Percentiles rank a stretch among this genome's conserved stretches.
These are phyloP conservation scores for Vinca minor DNA, from an alignment of 257 asterid species.

Conservation along the genomic window DNA sequence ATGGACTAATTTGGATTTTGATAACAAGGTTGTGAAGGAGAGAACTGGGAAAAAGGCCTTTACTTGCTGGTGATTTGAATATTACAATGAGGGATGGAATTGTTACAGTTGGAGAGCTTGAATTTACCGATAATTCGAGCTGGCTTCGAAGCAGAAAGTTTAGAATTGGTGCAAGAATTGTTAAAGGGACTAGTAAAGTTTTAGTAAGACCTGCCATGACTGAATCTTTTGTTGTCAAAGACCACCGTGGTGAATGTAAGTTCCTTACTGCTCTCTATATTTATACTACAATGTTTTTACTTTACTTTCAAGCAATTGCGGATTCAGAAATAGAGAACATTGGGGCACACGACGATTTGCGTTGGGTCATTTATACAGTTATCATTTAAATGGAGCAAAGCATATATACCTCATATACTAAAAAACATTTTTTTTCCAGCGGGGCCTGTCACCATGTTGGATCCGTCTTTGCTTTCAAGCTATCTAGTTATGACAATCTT, in stretches of 20 bases:
- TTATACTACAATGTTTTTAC: no score
- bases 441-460: no score
- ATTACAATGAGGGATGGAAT: slow-evolving; percentile 43
- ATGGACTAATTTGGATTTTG: slow-evolving; percentile 37
- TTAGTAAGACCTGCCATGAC: slow-evolving; percentile 45
- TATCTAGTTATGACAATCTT: background rate
- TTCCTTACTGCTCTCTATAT: slow-evolving; percentile 1
- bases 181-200: background rate
- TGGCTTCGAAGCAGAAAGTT: slow-evolving; percentile 65
- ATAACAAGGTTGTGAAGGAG: slow-evolving; percentile 36
- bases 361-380: no score
- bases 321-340: no score
- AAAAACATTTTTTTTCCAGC: no score
- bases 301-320: no score
- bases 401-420: no score
- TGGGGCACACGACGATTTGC: no score
- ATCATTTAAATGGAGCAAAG: no score
- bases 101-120: slow-evolving; percentile 43
- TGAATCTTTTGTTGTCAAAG: slow-evolving; percentile 57
- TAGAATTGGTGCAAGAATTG: slow-evolving; percentile 55
- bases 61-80: slow-evolving; percentile 44
- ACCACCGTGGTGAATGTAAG: slow-evolving; percentile 77
- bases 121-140: slow-evolving; percentile 67
- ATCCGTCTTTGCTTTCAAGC: no score
- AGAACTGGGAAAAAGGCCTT: slow-evolving; percentile 58